Evolutionary conservation across 2,329 filamentous ascomycete genomes (phyloP), one percentile per base, ranked within the genome.

Genomic region (Capronia coronata): DNA sequence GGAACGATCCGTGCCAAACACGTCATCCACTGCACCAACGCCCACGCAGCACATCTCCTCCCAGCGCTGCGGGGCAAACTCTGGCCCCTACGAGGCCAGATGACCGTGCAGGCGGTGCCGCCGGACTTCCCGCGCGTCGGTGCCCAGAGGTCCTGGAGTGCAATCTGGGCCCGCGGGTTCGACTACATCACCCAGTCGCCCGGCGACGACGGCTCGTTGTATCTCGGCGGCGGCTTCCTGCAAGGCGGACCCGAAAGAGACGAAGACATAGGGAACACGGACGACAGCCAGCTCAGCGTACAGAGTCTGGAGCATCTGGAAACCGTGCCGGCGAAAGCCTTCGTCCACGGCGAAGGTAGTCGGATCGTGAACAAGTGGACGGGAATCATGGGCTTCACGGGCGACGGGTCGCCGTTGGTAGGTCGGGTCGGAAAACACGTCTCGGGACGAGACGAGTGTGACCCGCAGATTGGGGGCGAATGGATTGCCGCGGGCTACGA

Each of bases 11-110:
- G 57, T 21, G 65, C 65, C 2, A 53, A 39, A 1, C 64, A 68
- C 2, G 61, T 74, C 3, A 57, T 71, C 2, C 65, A 74, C 52
- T 70, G 68, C 52, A 74, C 70, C 2, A 73, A 74, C 45, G 70
- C 60, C 1, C 65, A 69, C 47, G 62, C 64, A 2, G 67, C 65
- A 0, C 69, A 74, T 52, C 63, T 75, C 3, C 57, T 74, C 1
- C 71, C 72, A 0, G 49, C 48, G 0, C 57, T 74, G 1, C 60
- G 65, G 2, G 70, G 70, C 0, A 59, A 56, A 1, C 40, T 73
- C 7, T 67, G 63, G 38, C 69, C 70, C 0, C 61, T 68, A 14
- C 66, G 69, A 27, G 69, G 68, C 0, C 67, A 67, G 3, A 74
- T 75, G 71, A 68, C 69, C 2, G 67, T 68, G 2, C 71, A 73